Conservation (phyloP, 192 early-diverging fungal species). For the Globomyces pollinis-pini region DNA sequence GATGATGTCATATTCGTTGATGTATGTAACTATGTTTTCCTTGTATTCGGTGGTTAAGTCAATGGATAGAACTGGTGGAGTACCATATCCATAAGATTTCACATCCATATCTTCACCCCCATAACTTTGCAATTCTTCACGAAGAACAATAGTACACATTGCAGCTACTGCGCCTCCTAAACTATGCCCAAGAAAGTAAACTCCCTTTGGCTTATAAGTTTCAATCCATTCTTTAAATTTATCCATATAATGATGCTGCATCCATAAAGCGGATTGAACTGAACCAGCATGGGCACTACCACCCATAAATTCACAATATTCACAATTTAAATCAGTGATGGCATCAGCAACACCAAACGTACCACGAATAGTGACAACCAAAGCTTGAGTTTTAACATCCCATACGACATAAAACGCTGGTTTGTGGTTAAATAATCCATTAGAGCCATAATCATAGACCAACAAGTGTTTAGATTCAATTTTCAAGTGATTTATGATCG, state of each 20-base stretch:
- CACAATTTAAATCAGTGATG: slow-evolving; percentile 30
- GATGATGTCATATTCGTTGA: slow-evolving; percentile 42
- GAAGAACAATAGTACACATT: slow-evolving; percentile 24
- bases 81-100: slow-evolving; percentile 29
- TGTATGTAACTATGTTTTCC: slow-evolving; percentile 24
- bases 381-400: slow-evolving; percentile 26
- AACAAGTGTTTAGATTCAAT: slow-evolving; percentile 26
- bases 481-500: slow-evolving; percentile 29
- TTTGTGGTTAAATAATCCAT: slow-evolving; percentile 21
- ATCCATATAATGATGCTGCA: slow-evolving; percentile 26
- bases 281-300: slow-evolving; percentile 32
- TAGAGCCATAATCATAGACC: slow-evolving; percentile 27
- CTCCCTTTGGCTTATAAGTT: slow-evolving; percentile 12
- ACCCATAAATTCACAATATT: slow-evolving; percentile 33
- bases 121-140: slow-evolving; percentile 14
- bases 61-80: slow-evolving; percentile 28
- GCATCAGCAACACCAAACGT: slow-evolving; percentile 26
- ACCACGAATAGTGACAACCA: slow-evolving; percentile 32
- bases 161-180: slow-evolving; percentile 33
- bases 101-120: slow-evolving; percentile 17
- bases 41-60: slow-evolving; percentile 22
- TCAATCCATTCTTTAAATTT: slow-evolving; percentile 29
- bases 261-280: slow-evolving; percentile 28
- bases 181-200: slow-evolving; percentile 35
- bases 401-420: slow-evolving; percentile 29